phyloP scores from a whole-genome alignment of 2,329 filamentous ascomycete genomes.

The Karstenula rhodostoma region DNA sequence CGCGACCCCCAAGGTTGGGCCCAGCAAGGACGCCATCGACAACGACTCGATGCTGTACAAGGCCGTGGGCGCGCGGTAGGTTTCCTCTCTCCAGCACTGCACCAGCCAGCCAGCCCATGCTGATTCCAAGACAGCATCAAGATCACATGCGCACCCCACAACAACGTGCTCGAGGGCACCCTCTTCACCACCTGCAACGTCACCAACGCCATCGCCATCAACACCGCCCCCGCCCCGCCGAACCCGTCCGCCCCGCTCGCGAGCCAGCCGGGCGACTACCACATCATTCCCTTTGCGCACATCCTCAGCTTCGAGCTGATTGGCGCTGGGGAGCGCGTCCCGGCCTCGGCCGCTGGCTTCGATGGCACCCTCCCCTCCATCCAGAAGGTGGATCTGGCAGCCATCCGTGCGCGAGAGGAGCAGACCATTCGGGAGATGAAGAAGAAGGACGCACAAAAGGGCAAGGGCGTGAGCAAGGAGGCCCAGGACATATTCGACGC shows the following conservation, averaged over 20 bases:
- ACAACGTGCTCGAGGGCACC: slow-evolving; percentile 65
- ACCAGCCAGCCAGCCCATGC: slow-evolving; percentile 1
- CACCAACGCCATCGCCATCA: slow-evolving; percentile 68
- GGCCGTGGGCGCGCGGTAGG: slow-evolving; percentile 68
- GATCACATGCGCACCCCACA: slow-evolving; percentile 62
- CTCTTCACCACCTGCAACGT: slow-evolving; percentile 69
- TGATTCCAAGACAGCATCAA: slow-evolving; percentile 59
- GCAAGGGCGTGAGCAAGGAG: slow-evolving; percentile 67
- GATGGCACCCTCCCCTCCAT: slow-evolving; percentile 55
- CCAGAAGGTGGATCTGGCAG: slow-evolving; percentile 62
- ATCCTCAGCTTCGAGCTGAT: slow-evolving; percentile 66
- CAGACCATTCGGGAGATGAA: slow-evolving; percentile 64
- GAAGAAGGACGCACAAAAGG: slow-evolving; percentile 64
- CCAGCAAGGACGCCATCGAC: slow-evolving; percentile 56
- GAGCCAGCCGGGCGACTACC: slow-evolving; percentile 62
- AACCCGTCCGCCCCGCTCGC: slow-evolving; percentile 52
- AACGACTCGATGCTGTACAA: slow-evolving; percentile 64
- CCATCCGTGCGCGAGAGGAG: slow-evolving; percentile 63
- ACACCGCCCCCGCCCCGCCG: slow-evolving; percentile 58
- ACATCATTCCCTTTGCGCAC: slow-evolving; percentile 67
- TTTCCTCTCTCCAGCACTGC: slow-evolving; percentile 34
- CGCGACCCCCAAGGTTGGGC: slow-evolving; percentile 58
- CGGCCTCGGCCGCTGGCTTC: slow-evolving; percentile 52
- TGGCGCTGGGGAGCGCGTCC: slow-evolving; percentile 43
- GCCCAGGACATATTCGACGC: slow-evolving; percentile 71